These are phyloP conservation scores for Coemansia sp. DNA, from an alignment of 192 early-diverging fungal species.

Conservation along the genomic window DNA sequence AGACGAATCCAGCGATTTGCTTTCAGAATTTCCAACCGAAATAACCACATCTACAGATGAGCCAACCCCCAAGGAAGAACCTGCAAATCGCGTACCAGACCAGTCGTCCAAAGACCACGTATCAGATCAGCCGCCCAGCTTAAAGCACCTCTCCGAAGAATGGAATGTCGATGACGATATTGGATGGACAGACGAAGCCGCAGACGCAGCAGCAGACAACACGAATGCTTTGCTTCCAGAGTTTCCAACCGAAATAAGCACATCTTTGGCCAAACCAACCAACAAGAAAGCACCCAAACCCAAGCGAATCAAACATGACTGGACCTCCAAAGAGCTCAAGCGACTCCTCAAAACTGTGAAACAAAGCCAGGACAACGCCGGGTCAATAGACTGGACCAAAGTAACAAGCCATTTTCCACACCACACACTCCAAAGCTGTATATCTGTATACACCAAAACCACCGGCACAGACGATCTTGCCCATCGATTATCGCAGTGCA, in stretches of 20 bases:
- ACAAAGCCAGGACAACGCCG: background rate
- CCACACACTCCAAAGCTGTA: conserved; percentile 7
- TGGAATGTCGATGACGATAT: too few relatives aligned
- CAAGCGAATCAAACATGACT: too few relatives aligned
- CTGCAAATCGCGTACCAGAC: too few relatives aligned
- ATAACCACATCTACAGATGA: background rate
- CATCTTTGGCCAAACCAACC: background rate
- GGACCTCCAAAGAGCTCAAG: too few relatives aligned
- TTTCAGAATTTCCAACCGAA: background rate
- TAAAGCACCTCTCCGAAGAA: too few relatives aligned
- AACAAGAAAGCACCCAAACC: background rate
- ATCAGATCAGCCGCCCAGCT: too few relatives aligned
- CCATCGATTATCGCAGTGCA: background rate
- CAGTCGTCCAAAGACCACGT: too few relatives aligned
- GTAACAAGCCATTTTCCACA: conserved; percentile 8
- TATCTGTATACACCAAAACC: background rate
- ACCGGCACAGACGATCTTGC: background rate
- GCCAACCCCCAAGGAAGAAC: background rate
- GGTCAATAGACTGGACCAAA: background rate
- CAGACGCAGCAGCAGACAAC: background rate
- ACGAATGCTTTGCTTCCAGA: background rate
- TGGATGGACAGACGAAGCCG: background rate
- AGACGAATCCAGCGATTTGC: background rate
- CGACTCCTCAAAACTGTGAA: background rate
- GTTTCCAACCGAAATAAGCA: background rate